Conservation (phyloP, 2,329 filamentous ascomycete genomes). For the Alternaria gaisen region DNA sequence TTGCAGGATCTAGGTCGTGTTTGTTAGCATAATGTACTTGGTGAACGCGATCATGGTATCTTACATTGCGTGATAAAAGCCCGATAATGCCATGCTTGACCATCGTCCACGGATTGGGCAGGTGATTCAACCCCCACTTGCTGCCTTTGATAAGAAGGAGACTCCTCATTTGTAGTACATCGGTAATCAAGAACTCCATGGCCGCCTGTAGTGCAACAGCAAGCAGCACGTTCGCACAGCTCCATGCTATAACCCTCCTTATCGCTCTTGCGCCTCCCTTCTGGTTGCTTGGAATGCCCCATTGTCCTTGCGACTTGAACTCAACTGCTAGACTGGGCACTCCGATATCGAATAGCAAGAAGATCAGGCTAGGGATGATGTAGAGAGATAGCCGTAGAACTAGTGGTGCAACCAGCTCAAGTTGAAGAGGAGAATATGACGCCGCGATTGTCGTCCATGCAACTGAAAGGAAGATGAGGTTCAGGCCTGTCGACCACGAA, state of each 20-base stretch:
- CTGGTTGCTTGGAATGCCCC: slow-evolving; percentile 57
- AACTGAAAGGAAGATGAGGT: slow-evolving; percentile 88
- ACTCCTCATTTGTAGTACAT: slow-evolving; percentile 63
- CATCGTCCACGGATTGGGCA: slow-evolving; percentile 71
- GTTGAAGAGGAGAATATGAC: slow-evolving; percentile 75
- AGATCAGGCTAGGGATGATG: slow-evolving; percentile 74
- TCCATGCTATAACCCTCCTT: slow-evolving; percentile 62
- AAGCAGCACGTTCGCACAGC: slow-evolving; percentile 64
- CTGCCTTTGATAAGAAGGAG: slow-evolving; percentile 67
- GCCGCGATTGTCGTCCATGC: slow-evolving; percentile 87
- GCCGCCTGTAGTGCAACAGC: slow-evolving; percentile 63
- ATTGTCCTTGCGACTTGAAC: slow-evolving; percentile 72
- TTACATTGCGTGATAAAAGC: slow-evolving; percentile 66
- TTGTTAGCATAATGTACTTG: slow-evolving; percentile 20
- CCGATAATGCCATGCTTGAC: slow-evolving; percentile 63
- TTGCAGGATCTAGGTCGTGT: slow-evolving; percentile 62
- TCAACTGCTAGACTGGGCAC: slow-evolving; percentile 73
- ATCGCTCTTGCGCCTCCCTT: slow-evolving; percentile 54
- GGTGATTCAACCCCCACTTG: slow-evolving; percentile 65
- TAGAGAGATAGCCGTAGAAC: slow-evolving; percentile 75
- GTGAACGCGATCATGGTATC: slow-evolving; percentile 18
- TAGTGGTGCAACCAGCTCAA: slow-evolving; percentile 77
- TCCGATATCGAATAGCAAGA: slow-evolving; percentile 75
- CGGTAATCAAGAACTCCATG: slow-evolving; percentile 65
- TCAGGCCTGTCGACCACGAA: slow-evolving; percentile 81